Percentiles rank a stretch among this genome's conserved stretches.
phyloP scores from a whole-genome alignment of 2,329 filamentous ascomycete genomes.

The Fusarium dlaminii region DNA sequence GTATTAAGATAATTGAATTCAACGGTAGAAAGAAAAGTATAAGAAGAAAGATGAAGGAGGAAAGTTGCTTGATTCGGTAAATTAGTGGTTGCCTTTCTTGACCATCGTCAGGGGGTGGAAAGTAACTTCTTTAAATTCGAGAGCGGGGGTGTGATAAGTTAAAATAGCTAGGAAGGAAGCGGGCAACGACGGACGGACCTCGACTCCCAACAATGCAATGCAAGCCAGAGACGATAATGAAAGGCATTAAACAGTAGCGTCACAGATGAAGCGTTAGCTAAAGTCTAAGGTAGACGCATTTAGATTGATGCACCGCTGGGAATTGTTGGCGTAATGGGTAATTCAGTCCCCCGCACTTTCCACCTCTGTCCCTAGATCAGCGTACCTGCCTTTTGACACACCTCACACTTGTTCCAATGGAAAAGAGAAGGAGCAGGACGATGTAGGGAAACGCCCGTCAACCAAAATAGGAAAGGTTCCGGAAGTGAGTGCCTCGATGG shows the following conservation, averaged over 20 bases:
- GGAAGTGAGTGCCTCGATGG: conserved; percentile 23
- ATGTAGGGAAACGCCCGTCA: conserved; percentile 16
- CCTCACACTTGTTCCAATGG: conserved; percentile 18
- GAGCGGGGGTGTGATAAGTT: conserved; percentile 38
- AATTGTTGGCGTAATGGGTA: conserved; percentile 11
- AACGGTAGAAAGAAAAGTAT: neutral
- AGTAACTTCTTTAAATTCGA: conserved; percentile 21
- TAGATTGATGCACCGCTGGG: neutral
- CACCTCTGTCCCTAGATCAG: conserved; percentile 33
- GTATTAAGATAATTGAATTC: conserved; percentile 8
- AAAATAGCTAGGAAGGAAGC: conserved; percentile 6
- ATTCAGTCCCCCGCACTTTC: conserved; percentile 32
- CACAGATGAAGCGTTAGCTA: conserved; percentile 13
- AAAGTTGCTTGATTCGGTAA: conserved; percentile 26
- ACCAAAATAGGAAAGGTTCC: conserved; percentile 38
- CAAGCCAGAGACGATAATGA: conserved; percentile 26
- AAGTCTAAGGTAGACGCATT: neutral
- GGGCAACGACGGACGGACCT: conserved; percentile 18
- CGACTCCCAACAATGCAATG: conserved; percentile 18
- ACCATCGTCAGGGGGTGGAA: conserved; percentile 35
- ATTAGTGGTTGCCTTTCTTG: conserved; percentile 29
- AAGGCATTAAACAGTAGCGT: conserved; percentile 20
- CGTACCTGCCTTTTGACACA: conserved; percentile 36
- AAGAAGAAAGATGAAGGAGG: conserved; percentile 11
- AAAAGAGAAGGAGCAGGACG: conserved; percentile 23